Base-by-base conservation (phyloP, 345 rosid species). In the Dipteronia dyeriana region DNA sequence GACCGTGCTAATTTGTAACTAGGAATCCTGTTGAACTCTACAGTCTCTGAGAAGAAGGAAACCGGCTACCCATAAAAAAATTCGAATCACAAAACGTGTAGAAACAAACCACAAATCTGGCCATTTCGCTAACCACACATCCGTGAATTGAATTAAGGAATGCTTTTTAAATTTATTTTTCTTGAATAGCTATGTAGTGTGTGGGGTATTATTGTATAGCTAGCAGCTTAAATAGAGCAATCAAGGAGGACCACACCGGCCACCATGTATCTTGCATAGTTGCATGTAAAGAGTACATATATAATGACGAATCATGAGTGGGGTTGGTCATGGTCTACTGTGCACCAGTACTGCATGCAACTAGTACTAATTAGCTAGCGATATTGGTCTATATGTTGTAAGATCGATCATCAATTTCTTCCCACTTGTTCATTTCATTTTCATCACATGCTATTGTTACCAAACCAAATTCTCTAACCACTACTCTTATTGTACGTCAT, bases 351-450 rank as follows among this genome's bases (percentile, higher is more conserved):
- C 26, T 56, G 2, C 38, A 34, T 34, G 38, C 38, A 34, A 34
- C 38, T 34, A 34, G 38, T 34, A n/a, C n/a, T n/a, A 26, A 26
- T 26, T 34, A 34, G 38, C 38, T 4, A 34, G 38, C 5, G 38
- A 34, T 34, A 34, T 34, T 34, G 38, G 38, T 34, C 38, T 34
- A 34, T 19, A 12, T 26, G 60, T 45, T 2, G 4, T 29, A 49
- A 5, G 23, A 59, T 41, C 34, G 23, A 59, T 41, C 34, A 26
- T 39, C 26, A 53, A 31, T 60, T 19, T 56, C 17, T 59, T 34
- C 51, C 64, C 75, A 31, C 75, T 71, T 54, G 75, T 12, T 71
- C 51, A 45, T 45, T 68, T 39, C 1, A 34, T 34, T 34, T 34
- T 34, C 38, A 41, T 41, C 67, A 60, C 76, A 41, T 22, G 54